These are phyloP conservation scores for Pichia sp. DNA, from an alignment of 1,139 yeast species.

Conservation along the genomic window DNA sequence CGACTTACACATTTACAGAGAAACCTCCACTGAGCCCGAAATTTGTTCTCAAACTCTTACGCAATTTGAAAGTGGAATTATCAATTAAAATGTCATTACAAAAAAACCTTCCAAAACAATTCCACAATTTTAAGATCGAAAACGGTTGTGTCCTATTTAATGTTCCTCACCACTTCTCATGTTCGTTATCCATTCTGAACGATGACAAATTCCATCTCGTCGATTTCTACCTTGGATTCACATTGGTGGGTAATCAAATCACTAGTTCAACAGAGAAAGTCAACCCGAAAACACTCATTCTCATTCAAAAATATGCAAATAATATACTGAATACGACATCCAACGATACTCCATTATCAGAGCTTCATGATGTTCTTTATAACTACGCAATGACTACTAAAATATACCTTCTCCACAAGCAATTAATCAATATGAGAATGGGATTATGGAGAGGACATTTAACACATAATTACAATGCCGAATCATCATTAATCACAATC, in stretches of 20 bases:
- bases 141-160: slow-evolving; percentile 77
- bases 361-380: slow-evolving; percentile 67
- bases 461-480: slow-evolving; percentile 65
- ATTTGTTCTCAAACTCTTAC: slow-evolving; percentile 60
- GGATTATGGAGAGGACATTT: slow-evolving; percentile 69
- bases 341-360: slow-evolving; percentile 44
- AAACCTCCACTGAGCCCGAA: slow-evolving; percentile 46
- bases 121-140: slow-evolving; percentile 59
- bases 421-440: slow-evolving; percentile 52
- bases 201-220: slow-evolving; percentile 78
- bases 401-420: slow-evolving; percentile 65
- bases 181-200: slow-evolving; percentile 63
- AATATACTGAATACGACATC: slow-evolving; percentile 44
- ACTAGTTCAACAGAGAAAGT: slow-evolving; percentile 31
- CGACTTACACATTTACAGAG: slow-evolving; percentile 60
- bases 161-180: slow-evolving; percentile 64
- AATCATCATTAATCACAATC: slow-evolving; percentile 56
- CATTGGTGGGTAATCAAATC: slow-evolving; percentile 36
- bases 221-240: slow-evolving; percentile 67
- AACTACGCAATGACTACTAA: slow-evolving; percentile 73
- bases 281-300: slow-evolving; percentile 38
- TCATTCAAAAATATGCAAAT: slow-evolving; percentile 56
- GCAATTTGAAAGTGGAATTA: slow-evolving; percentile 69
- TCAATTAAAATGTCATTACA: slow-evolving; percentile 74
- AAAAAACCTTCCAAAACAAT: slow-evolving; percentile 60